Evolutionary conservation across 306 rosid genomes (phyloP), one percentile per base, ranked within the genome.

Genomic region (Cyclanthera cordifolia): DNA sequence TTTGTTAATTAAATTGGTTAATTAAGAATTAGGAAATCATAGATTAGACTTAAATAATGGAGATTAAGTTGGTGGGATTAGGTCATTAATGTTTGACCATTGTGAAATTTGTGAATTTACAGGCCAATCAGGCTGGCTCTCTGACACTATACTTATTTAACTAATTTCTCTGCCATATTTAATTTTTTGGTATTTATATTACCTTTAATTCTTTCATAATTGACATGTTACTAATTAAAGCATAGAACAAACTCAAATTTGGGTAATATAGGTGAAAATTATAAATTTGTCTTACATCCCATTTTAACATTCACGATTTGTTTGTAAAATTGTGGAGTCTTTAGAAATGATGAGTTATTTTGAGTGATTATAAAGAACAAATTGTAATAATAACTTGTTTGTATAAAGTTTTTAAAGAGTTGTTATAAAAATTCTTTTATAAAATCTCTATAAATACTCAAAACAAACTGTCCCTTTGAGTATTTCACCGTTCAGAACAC

Each of bases 21-120:
- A 16, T 28, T 28, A 58, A 30, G 14, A 59, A 25, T 59, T 59
- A 16, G 25, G 39, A 58, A 30, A 14, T 13, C 17, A 23, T 13
- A 24, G 13, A n/a, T 13, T 23, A 53, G 5, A 13, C 4, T 25
- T 58, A 30, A 58, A 27, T 58, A 30, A 58, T 58, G 23, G 45
- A 39, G 51, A 61, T 39, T 61, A 61, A n/a, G 50, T 34, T 59
- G 14, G 24, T 59, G 14, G 24, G 67, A 59, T 59, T 32, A 59
- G 67, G 15, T 37, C 50, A 34, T 4, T n/a, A 37, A 60, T 59
- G 23, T 59, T 59, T 59, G 23, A 32, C 67, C 66, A 8, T 58
- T 17, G 9, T 25, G 9, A 14, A 20, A 53, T 2, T 20, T 19
- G 58, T 53, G 30, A 5, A 53, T 23, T 53, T 51, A 51, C 56